A percentile compares a stretch with the other conserved stretches of the same genome.
These are phyloP conservation scores for Apophysomyces trapeziformis DNA, from an alignment of 371 early-diverging fungal genomes.

Conservation along the genomic window DNA sequence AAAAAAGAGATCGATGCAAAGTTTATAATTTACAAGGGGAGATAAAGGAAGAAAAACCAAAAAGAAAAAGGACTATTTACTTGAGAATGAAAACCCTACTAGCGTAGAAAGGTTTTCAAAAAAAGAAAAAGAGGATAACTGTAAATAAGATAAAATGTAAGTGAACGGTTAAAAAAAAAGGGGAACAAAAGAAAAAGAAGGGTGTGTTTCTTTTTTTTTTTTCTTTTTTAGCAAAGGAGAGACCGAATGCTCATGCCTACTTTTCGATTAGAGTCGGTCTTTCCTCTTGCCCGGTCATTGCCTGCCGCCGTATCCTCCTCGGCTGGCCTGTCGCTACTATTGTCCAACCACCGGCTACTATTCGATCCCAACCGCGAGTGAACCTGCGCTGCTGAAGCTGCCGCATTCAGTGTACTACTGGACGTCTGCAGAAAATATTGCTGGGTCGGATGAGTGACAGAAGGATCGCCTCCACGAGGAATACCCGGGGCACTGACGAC, in stretches of 20 bases:
- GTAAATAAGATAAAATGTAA: no score
- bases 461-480: conserved; percentile 16
- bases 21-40: conserved; percentile 4
- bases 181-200: not conserved
- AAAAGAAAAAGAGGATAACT: not conserved
- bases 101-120: not conserved
- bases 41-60: not conserved
- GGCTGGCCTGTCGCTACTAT: not conserved
- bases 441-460: conserved; percentile 47
- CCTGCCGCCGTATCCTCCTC: conserved; percentile 20
- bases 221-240: conserved; percentile 15
- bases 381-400: conserved; percentile 41
- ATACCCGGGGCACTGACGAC: conserved; percentile 19
- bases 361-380: conserved; percentile 17
- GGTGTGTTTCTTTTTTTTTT: not conserved
- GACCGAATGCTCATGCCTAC: conserved; percentile 34
- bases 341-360: conserved; percentile 10
- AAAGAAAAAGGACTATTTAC: not conserved
- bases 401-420: conserved; percentile 46
- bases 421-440: conserved; percentile 53
- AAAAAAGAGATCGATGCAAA: not conserved
- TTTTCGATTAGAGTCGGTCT: conserved; percentile 25
- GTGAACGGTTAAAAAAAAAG: no score
- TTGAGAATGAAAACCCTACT: not conserved
- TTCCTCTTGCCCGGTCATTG: conserved; percentile 28